Evolutionary conservation across 352 stramenopile genomes (phyloP), one percentile per base, ranked within the genome.

Genomic region (Peronospora tabacina): DNA sequence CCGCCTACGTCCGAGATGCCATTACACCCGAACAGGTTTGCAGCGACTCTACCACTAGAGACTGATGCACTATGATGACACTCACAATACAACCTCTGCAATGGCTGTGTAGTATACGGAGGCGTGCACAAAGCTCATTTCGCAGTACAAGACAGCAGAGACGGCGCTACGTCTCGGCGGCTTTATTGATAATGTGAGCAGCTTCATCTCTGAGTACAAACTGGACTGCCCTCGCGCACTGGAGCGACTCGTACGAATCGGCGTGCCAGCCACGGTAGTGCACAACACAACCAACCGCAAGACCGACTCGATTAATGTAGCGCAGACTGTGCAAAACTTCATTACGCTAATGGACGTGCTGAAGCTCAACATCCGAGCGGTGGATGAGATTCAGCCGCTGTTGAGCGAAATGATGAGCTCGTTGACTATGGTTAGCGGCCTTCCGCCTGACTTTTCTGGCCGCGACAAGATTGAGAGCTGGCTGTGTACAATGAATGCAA

Each of bases 321-420:
- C 94, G 4, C 93, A 98, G 65, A 98, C 94, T 16, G 94, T 91
- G 44, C 90, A 98, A 78, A 87, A 94, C 65, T 98, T 98, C 61
- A 99, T 99, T 71, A 99, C 95, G 17, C 74, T 96, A 43, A 98
- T 98, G 93, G 96, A 99, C 66, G 90, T 95, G 34, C 85, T 99
- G 37, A 98, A 98, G 63, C 79, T 99, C 36, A 96, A 97, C 62
- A 95, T 98, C 61, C 84, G 94, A 37, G 95, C 94, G 5, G 95
- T 98, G 37, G 95, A 98, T 70, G 95, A 98, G 68, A 87, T 99
- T 42, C 95, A 98, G 71, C 96, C 95, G 42, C 64, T 98, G 38
- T 62, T 99, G 52, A 97, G 82, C 52, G 95, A 98, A 70, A 87
- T 98, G 59, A 97, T 98, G 84, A 87, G 93, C 57, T 89, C 82